Evolutionary conservation across 1,284 basidiomycete species (phyloP).

Genomic region (Cutaneotrichosporon cavernicola): DNA sequence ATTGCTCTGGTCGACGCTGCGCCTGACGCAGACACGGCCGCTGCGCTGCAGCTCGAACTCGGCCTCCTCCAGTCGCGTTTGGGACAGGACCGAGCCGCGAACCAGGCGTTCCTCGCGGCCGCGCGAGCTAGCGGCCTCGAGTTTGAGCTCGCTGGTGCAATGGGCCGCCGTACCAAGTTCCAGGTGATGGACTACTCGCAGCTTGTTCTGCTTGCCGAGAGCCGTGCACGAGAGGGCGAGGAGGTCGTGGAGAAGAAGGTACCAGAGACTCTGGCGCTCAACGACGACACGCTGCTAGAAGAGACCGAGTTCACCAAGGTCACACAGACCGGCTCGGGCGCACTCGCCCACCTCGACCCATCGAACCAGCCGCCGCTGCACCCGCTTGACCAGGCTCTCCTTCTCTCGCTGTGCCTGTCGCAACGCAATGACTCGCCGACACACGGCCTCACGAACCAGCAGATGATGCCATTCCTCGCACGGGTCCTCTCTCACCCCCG

Average conservation of each 20-base stretch:
- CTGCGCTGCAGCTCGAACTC: conserved; percentile 72
- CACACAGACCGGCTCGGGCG: conserved; percentile 50
- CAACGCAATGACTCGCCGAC: conserved; percentile 81
- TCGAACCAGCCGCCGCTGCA: conserved; percentile 79
- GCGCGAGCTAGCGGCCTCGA: conserved; percentile 74
- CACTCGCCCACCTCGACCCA: conserved; percentile 67
- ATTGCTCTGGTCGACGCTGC: conserved; percentile 55
- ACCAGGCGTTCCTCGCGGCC: conserved; percentile 75
- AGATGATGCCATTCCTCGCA: conserved; percentile 84
- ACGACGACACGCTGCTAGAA: conserved; percentile 96
- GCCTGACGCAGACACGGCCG: conserved; percentile 60
- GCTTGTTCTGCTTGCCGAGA: conserved; percentile 90
- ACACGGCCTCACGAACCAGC: conserved; percentile 81
- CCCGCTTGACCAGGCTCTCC: conserved; percentile 85
- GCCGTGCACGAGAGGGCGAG: conserved; percentile 58
- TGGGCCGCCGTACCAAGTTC: conserved; percentile 93
- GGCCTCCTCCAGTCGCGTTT: conserved; percentile 73
- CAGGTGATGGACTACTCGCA: conserved; percentile 83
- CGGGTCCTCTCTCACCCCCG: conserved; percentile 80
- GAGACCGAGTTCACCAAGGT: conserved; percentile 77
- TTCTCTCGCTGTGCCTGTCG: conserved; percentile 83
- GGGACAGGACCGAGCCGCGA: conserved; percentile 73
- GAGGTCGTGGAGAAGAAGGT: conserved; percentile 46
- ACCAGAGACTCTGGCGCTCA: conserved; percentile 78
- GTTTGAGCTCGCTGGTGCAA: conserved; percentile 88